Evolutionary conservation across 2,329 filamentous ascomycete genomes (phyloP).

Genomic region (Alternaria brassicae): DNA sequence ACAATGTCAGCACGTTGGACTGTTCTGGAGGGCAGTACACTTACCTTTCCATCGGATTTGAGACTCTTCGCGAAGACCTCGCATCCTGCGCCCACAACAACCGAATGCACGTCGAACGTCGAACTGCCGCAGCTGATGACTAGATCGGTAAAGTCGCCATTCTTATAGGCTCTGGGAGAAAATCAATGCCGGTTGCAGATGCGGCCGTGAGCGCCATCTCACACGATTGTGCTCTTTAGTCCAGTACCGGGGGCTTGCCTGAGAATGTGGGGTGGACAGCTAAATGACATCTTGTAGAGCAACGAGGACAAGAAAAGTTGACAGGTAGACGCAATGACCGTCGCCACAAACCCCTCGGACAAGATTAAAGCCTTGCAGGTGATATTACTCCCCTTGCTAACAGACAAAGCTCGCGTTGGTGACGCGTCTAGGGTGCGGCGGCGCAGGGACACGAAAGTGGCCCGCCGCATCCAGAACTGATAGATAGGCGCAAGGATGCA

Average conservation of each 20-base stretch:
- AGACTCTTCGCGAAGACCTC: conserved; percentile 26
- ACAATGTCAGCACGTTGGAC: not conserved
- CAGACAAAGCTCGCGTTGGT: not conserved
- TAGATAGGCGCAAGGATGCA: not conserved
- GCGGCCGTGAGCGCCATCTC: no score
- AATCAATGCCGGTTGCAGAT: not conserved
- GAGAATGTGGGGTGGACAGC: not conserved
- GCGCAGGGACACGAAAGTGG: conserved; percentile 2
- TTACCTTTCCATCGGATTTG: conserved; percentile 9
- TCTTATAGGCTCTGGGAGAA: conserved; percentile 14
- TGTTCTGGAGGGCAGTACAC: not conserved
- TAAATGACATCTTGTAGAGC: not conserved
- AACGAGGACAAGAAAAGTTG: not conserved
- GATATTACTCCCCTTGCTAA: not conserved
- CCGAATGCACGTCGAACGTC: conserved; percentile 22
- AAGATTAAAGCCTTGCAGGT: no score
- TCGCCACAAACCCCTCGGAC: no score
- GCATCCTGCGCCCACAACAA: conserved; percentile 21
- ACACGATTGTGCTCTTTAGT: not conserved
- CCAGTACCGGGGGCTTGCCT: not conserved
- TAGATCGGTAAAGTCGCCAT: conserved; percentile 26
- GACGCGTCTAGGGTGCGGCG: not conserved
- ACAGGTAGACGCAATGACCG: no score
- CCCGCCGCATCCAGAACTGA: not conserved
- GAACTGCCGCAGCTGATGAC: conserved; percentile 25